A percentile compares a stretch with the other conserved stretches of the same genome.
Evolutionary conservation across 2,329 filamentous ascomycete species (phyloP).

Genomic region (Penicillium janthinellum): DNA sequence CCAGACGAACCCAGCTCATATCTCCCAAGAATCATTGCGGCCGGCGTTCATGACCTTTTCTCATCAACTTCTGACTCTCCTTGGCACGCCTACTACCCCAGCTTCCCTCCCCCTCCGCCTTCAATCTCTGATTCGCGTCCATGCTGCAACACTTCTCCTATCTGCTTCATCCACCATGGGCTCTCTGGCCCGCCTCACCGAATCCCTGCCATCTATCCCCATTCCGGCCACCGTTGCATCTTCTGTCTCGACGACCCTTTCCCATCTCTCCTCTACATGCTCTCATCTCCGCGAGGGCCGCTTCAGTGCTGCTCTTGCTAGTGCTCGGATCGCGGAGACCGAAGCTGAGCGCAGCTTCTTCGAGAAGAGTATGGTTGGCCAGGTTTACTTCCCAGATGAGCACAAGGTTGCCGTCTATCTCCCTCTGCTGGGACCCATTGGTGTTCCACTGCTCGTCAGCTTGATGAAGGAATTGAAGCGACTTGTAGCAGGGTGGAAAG

Average conservation of each 20-base stretch:
- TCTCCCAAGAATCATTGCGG: constrained; percentile 68
- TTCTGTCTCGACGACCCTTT: constrained; percentile 77
- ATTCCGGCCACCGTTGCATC: constrained; percentile 86
- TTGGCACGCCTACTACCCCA: constrained; percentile 80
- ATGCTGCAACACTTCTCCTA: constrained; percentile 79
- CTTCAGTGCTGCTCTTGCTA: constrained; percentile 69
- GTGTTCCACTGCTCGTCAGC: constrained; percentile 84
- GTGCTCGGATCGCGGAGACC: constrained; percentile 80
- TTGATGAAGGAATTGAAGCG: constrained; percentile 77
- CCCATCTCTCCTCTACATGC: constrained; percentile 76
- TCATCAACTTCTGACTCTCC: constrained; percentile 81
- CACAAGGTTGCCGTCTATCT: constrained; percentile 97
- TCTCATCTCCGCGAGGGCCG: constrained; percentile 63
- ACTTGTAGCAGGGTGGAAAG: constrained; percentile 36
- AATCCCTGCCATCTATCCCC: constrained; percentile 83
- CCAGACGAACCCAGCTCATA: constrained; percentile 45
- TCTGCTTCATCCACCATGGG: constrained; percentile 92
- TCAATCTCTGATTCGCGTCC: constrained; percentile 80
- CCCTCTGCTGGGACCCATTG: constrained; percentile 84
- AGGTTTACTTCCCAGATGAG: constrained; percentile 97
- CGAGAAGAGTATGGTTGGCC: constrained; percentile 98
- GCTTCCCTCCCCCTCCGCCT: constrained; percentile 79
- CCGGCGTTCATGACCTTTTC: constrained; percentile 88
- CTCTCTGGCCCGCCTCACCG: constrained; percentile 82
- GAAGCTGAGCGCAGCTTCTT: constrained; percentile 96